Conservation (phyloP, 345 rosid genomes). For the Noccaea bulbosa region DNA sequence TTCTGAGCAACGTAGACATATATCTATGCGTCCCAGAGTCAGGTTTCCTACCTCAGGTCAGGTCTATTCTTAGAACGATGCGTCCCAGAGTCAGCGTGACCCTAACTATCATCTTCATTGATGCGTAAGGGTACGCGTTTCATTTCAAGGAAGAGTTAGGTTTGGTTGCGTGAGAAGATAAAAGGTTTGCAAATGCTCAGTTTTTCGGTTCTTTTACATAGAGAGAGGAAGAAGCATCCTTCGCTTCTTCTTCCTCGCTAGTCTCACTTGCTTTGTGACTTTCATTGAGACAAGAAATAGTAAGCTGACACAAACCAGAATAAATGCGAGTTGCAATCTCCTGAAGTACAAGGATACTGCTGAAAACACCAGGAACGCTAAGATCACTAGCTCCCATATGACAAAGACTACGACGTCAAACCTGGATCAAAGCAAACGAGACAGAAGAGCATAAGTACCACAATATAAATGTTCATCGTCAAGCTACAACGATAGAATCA, state of each 20-base stretch:
- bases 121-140: conserved; percentile 8
- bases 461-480: not conserved
- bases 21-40: not conserved
- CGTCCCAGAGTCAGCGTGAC: conserved; percentile 15
- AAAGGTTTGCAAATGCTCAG: conserved; percentile 11
- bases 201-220: conserved; percentile 51
- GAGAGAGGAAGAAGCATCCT: conserved; percentile 99
- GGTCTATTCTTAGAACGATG: conserved; percentile 18
- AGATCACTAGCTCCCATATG: conserved; percentile 87
- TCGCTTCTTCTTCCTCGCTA: conserved; percentile 84
- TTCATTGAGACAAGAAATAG: conserved; percentile 83
- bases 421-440: conserved; percentile 59
- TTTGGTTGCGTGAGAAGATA: conserved; percentile 24
- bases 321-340: conserved; percentile 68
- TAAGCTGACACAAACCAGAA: conserved; percentile 71
- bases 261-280: conserved; percentile 79
- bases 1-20: not conserved
- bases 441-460: conserved; percentile 1
- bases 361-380: conserved; percentile 92
- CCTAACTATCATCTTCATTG: conserved; percentile 11
- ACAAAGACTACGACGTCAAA: conserved; percentile 87
- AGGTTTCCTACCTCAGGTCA: conserved; percentile 11
- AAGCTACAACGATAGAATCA: not conserved
- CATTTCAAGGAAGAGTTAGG: not conserved
- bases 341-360: conserved; percentile 88